Evolutionary conservation across 768 basidiomycete genomes (phyloP).

Genomic region (Panaeolus cyanescens): DNA sequence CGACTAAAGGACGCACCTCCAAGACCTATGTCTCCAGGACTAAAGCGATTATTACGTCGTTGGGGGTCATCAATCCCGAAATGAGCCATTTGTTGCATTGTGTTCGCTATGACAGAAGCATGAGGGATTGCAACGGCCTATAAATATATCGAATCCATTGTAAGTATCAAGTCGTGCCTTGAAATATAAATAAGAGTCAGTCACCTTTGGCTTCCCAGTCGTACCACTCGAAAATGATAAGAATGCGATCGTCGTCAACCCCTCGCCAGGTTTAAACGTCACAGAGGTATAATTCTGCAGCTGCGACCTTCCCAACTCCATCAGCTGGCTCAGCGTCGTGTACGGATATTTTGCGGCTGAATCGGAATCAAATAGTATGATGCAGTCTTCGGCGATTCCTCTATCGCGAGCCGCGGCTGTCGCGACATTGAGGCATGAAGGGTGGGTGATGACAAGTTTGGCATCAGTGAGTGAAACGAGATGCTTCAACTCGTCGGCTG

Average conservation of each 20-base stretch:
- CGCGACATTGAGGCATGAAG: slow-evolving; percentile 43
- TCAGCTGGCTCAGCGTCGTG: slow-evolving; percentile 44
- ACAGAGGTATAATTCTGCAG: slow-evolving; percentile 44
- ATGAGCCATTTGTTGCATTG: slow-evolving; percentile 56
- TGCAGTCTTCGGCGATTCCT: slow-evolving; percentile 42
- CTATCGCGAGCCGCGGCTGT: slow-evolving; percentile 39
- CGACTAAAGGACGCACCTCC: slow-evolving; percentile 40
- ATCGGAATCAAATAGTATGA: slow-evolving; percentile 36
- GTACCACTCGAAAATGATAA: slow-evolving; percentile 76
- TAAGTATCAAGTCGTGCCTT: background rate
- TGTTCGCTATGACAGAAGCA: slow-evolving; percentile 62
- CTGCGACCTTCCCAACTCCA: slow-evolving; percentile 39
- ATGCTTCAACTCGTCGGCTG: slow-evolving; percentile 54
- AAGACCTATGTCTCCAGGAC: slow-evolving; percentile 57
- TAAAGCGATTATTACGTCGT: slow-evolving; percentile 40
- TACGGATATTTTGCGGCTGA: slow-evolving; percentile 2
- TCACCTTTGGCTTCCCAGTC: slow-evolving; percentile 66
- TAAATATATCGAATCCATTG: background rate
- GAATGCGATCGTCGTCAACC: slow-evolving; percentile 61
- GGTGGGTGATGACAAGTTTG: slow-evolving; percentile 47
- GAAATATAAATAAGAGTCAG: background rate
- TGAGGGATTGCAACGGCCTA: slow-evolving; percentile 71
- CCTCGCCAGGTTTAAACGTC: slow-evolving; percentile 55
- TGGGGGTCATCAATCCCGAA: slow-evolving; percentile 42
- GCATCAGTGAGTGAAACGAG: slow-evolving; percentile 53